phyloP scores from a whole-genome alignment of 2,329 filamentous ascomycete species.

The Ilyonectria robusta region DNA sequence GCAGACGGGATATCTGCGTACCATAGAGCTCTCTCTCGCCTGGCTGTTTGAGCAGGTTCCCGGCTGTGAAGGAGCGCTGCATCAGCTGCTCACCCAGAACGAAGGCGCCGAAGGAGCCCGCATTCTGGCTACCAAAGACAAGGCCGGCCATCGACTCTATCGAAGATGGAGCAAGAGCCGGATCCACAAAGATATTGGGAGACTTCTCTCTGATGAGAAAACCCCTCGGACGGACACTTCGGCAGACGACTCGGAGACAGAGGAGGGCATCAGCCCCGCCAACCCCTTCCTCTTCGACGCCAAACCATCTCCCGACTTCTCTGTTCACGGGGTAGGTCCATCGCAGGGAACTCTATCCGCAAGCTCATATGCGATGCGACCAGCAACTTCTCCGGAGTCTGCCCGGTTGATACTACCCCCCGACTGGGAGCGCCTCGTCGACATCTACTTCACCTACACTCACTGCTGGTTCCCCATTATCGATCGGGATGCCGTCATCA shows the following conservation, averaged over 20 bases:
- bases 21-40: slow-evolving; percentile 77
- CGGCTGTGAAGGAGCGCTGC: slow-evolving; percentile 71
- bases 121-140: slow-evolving; percentile 67
- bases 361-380: slow-evolving; percentile 21
- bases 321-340: slow-evolving; percentile 32
- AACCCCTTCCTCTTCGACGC: slow-evolving; percentile 35
- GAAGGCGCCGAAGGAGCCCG: slow-evolving; percentile 56
- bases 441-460: slow-evolving; percentile 82
- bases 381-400: slow-evolving; percentile 21
- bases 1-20: slow-evolving; percentile 84
- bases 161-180: slow-evolving; percentile 74
- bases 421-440: slow-evolving; percentile 73
- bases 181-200: slow-evolving; percentile 74
- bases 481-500: slow-evolving; percentile 74
- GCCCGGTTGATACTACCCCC: slow-evolving; percentile 59
- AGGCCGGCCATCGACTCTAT: slow-evolving; percentile 69
- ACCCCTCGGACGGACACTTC: slow-evolving; percentile 52
- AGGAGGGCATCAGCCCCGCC: slow-evolving; percentile 47
- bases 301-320: slow-evolving; percentile 40
- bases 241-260: slow-evolving; percentile 52
- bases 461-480: slow-evolving; percentile 84
- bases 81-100: slow-evolving; percentile 65
- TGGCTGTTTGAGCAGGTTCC: slow-evolving; percentile 75
- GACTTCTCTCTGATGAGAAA: slow-evolving; percentile 66
- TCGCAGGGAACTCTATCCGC: slow-evolving; percentile 27